Evolutionary conservation across 2,329 filamentous ascomycete species (phyloP), one percentile per base, ranked within the genome.

Genomic region (Thermoascus crustaceus): DNA sequence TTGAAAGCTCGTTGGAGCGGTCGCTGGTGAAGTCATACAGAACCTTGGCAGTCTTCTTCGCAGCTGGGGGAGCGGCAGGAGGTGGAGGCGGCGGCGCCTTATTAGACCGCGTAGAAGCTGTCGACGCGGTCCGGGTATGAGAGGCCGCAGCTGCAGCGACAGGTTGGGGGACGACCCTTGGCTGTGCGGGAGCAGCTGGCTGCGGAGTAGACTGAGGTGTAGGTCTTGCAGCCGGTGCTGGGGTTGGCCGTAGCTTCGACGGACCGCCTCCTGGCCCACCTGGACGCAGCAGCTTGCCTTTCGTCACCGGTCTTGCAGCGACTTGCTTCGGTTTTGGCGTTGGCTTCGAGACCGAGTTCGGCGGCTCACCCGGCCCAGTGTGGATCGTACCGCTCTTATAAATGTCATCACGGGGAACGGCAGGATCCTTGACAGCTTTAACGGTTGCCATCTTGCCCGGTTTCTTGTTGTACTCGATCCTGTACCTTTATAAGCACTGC

Each of bases 391-490:
- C 80, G 58, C 87, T 95, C 75, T 98, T 98, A 71, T 98, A 98
- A 44, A 79, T 75, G 61, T 98, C 91, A 31, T 80, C 80, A 34
- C 73, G 62, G 3, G 72, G 66, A 34, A 82, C 74, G 34, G 79
- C 75, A 0, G 88, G 80, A 56, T 98, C 91, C 64, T 94, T 94
- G 41, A 94, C 55, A 6, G 85, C 85, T 67, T 96, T 96, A 54
- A 98, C 83, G 4, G 78, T 65, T 35, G 89, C 83, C 59, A 85
- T 75, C 67, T 98, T 98, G 37, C 85, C 85, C 1, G 91, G 91
- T 64, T 98, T 98, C 73, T 96, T 98, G 55, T 89, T 88, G 62
- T 94, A 98, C 57, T 94, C 85, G 48, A 98, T 88, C 4, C 66
- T 73, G 36, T 22, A 17, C 8, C 14, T 9, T 29, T 13, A 26